Evolutionary conservation across 352 stramenopile genomes (phyloP).

Genomic region (Blastocystis sp.): DNA sequence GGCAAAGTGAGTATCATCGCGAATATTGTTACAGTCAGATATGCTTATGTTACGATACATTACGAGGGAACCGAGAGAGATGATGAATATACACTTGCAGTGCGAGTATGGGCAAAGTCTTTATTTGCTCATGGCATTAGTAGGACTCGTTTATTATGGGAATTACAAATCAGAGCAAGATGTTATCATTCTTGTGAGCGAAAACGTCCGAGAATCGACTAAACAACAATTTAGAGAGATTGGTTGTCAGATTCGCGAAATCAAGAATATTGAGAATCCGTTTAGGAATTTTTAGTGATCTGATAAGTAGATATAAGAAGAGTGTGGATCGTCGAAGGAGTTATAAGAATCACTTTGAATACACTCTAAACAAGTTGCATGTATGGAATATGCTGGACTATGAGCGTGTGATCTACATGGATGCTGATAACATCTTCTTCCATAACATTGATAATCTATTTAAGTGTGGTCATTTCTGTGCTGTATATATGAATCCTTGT

Average conservation of each 20-base stretch:
- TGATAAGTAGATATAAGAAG: slow-evolving; percentile 38
- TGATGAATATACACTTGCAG: slow-evolving; percentile 52
- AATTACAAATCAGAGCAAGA: slow-evolving; percentile 67
- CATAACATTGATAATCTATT: slow-evolving; percentile 80
- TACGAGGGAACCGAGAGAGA: slow-evolving; percentile 62
- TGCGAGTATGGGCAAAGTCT: slow-evolving; percentile 60
- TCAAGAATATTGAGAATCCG: slow-evolving; percentile 78
- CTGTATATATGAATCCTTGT: slow-evolving; percentile 81
- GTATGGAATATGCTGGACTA: slow-evolving; percentile 82
- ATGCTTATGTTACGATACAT: slow-evolving; percentile 61
- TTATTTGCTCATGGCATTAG: slow-evolving; percentile 58
- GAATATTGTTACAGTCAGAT: background rate
- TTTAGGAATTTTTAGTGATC: slow-evolving; percentile 64
- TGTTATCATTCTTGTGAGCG: slow-evolving; percentile 76
- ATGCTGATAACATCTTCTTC: slow-evolving; percentile 78
- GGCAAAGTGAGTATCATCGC: background rate
- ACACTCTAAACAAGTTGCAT: slow-evolving; percentile 73
- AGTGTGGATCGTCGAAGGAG: slow-evolving; percentile 69
- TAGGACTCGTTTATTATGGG: background rate
- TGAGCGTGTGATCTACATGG: slow-evolving; percentile 79
- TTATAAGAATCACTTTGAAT: slow-evolving; percentile 79
- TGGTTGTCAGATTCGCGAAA: slow-evolving; percentile 75
- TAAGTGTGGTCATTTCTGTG: slow-evolving; percentile 76
- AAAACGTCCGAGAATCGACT: slow-evolving; percentile 74
- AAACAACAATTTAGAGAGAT: slow-evolving; percentile 75